Evolutionary conservation across 768 basidiomycete genomes (phyloP).

Genomic region (Boletales sp.): DNA sequence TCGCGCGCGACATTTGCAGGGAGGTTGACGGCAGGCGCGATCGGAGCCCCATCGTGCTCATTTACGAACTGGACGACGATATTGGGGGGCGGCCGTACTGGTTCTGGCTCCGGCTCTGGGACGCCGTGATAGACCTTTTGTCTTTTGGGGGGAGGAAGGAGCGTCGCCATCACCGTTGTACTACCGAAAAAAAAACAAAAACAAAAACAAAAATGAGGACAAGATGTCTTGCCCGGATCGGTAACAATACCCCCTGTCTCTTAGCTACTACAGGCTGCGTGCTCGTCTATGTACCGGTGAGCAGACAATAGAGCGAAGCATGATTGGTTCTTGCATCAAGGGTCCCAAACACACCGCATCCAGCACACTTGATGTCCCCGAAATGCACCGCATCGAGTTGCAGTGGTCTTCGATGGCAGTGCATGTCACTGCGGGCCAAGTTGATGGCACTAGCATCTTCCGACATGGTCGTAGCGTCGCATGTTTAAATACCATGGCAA

Average conservation of each 20-base stretch:
- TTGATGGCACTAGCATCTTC: too few species aligned
- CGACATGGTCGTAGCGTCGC: not conserved
- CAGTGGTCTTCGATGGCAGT: conserved; percentile 2
- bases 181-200: too few species aligned
- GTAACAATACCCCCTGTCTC: conserved; percentile 17
- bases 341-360: conserved; percentile 3
- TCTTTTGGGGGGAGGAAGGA: conserved; percentile 86
- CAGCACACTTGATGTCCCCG: not conserved
- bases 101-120: conserved; percentile 57
- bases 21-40: conserved; percentile 86
- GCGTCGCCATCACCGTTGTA: conserved; percentile 70
- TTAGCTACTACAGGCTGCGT: too few species aligned
- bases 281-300: too few species aligned
- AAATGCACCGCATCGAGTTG: not conserved
- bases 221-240: not conserved
- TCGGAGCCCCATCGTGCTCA: conserved; percentile 73
- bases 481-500: conserved; percentile 9
- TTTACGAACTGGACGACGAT: conserved; percentile 91
- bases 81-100: conserved; percentile 48
- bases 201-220: not conserved
- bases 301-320: too few species aligned
- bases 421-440: not conserved
- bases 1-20: conserved; percentile 85
- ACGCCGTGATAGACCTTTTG: conserved; percentile 78
- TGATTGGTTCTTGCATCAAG: conserved; percentile 5